Base-by-base conservation (phyloP, 257 asterid genomes). In the Thymus mandschuricus region DNA sequence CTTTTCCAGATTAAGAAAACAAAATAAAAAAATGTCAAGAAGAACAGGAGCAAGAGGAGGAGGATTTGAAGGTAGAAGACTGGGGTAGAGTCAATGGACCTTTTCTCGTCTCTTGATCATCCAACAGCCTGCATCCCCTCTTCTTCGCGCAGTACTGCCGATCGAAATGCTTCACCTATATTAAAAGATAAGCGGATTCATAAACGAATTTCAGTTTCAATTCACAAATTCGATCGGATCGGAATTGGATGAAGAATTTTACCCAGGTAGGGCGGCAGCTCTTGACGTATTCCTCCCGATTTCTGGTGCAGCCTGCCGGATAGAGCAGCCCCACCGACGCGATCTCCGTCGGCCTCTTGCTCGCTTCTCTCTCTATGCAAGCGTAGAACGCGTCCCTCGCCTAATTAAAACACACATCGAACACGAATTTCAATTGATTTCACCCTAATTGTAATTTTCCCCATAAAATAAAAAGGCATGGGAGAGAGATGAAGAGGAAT, bases 111-210 rank as follows among this genome's bases (percentile, higher is more conserved):
- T 89, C 92, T 21, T 69, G 79, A 75, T 94, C 98, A 73, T 91
- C 98, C 95, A 94, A 80, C 62, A 87, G 92, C 88, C 98, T 85
- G 60, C 84, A 85, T 70, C 80, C 85, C 76, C 87, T 86, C 89
- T 84, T 94, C 80, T 89, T 89, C 41, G 81, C 87, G 78, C 98
- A 94, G 75, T 91, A 87, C 76, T 87, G 95, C 91, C 97, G 79
- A 74, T 94, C 98, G 70, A 94, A 94, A 86, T 91, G 97, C 86
- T 87, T 91, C 82, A 94, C 98, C 98, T 89, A 66, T 72, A 78
- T 44, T 21, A 21, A 21, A 21, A 21, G 21, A 21, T 21, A 21
- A 21, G 21, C 21, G 21, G 21, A 21, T 21, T 21, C 21, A 21
- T 21, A 21, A 21, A 21, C 21, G 21, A 21, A 21, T 21, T 21